These are phyloP conservation scores for Collybia nuda DNA, from an alignment of 768 basidiomycete species.

Conservation along the genomic window DNA sequence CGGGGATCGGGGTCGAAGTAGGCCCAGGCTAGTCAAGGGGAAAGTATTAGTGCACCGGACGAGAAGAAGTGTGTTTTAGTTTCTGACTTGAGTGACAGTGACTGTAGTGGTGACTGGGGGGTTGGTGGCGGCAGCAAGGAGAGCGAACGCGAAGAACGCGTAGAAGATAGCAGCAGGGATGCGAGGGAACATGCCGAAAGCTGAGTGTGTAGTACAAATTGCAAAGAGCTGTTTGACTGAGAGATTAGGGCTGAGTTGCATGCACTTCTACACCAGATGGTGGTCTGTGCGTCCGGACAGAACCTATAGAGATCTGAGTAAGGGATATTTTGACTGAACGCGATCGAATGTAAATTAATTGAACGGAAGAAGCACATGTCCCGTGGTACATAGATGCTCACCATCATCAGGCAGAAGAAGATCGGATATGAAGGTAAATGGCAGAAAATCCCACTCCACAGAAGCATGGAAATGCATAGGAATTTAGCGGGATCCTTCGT, in stretches of 20 bases:
- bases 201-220: no score
- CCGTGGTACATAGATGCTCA: no score
- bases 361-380: no score
- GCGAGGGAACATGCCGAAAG: background rate
- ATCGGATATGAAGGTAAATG: no score
- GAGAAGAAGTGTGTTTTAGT: background rate
- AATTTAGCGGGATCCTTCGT: no score
- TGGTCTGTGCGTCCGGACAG: background rate
- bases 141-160: background rate
- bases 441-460: no score
- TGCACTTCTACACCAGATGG: background rate
- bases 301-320: no score
- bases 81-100: conserved; percentile 11
- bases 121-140: conserved; percentile 12
- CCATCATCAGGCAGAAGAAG: no score
- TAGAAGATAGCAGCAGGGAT: no score
- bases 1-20: conserved; percentile 9
- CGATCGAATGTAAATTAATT: no score
- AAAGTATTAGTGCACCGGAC: background rate
- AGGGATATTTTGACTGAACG: no score
- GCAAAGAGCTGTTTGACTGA: background rate
- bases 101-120: background rate
- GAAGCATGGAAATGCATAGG: no score
- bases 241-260: background rate
- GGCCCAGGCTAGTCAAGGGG: background rate